Evolutionary conservation across 148 eudicot species (phyloP), one percentile per base, ranked within the genome.

Genomic region (Rhododendron vialii): DNA sequence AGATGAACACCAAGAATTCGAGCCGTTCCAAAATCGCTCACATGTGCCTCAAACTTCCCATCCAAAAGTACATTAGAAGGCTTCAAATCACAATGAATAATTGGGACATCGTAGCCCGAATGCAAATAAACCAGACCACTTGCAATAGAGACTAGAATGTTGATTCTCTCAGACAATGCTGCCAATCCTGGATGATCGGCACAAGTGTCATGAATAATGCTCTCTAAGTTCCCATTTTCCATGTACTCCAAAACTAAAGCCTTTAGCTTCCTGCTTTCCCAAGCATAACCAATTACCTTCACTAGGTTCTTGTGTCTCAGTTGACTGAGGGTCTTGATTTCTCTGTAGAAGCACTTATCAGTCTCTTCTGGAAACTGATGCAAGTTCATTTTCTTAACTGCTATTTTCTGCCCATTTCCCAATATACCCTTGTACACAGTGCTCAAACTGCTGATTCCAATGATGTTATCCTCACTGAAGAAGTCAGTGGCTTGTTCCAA

Each of bases 21-120:
- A 48, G 99, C 98, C 7, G 98, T 97, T 81, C 99, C 99, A 85
- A 97, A 97, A 67, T 97, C 98, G 73, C 99, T 91, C 9, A 95
- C 99, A 90, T 90, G 98, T 13, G 94, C 98, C 76, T 90, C 95
- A 89, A 92, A 91, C 12, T 93, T 88, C 69, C 82, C 88, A 85
- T 97, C 96, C 90, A 95, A 88, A 84, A 97, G 98, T 55, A 95
- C 90, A 85, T 97, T 97, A 41, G 98, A 92, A 78, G 99, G 99
- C 90, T 97, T 97, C 85, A 97, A 89, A 82, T 97, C 99, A 88
- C 98, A 94, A 82, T 97, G 99, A 82, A 95, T 92, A 17, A 97
- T 94, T 10, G 98, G 95, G 77, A 92, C 82, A 90, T 87, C 98
- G 81, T 94, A 97, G 24, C 95, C 98, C 0, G 93, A 83, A 88